phyloP scores from a whole-genome alignment of 2,329 filamentous ascomycete species.

The Nigrograna mackinnonii region DNA sequence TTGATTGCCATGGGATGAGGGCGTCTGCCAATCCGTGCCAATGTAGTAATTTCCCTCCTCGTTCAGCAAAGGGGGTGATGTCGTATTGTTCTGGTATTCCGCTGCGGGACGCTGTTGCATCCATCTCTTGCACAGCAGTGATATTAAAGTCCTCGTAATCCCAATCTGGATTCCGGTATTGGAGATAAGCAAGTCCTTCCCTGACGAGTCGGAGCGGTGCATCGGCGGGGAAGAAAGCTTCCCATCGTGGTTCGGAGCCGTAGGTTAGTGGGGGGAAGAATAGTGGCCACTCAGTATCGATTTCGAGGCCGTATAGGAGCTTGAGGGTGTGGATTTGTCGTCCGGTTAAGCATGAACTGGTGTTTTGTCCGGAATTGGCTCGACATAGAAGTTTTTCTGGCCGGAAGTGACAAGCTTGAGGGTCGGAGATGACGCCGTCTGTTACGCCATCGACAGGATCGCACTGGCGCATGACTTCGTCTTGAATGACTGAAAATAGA shows the following conservation, averaged over 20 bases:
- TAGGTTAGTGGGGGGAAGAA: conserved; percentile 7
- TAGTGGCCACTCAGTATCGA: conserved; percentile 6
- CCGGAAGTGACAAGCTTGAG: conserved; percentile 16
- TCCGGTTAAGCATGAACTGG: conserved; percentile 24
- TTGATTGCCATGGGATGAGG: conserved; percentile 44
- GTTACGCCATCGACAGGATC: conserved; percentile 18
- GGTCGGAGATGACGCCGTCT: conserved; percentile 31
- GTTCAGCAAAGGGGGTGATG: conserved; percentile 17
- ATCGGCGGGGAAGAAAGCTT: conserved; percentile 21
- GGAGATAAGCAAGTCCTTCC: too few relatives aligned
- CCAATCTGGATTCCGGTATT: too few relatives aligned
- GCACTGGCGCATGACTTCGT: conserved; percentile 12
- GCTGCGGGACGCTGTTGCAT: too few relatives aligned
- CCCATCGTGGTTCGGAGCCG: conserved; percentile 11
- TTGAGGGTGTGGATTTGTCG: conserved; percentile 32
- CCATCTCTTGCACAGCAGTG: conserved; percentile 10
- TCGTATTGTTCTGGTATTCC: too few relatives aligned
- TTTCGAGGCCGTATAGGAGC: background rate
- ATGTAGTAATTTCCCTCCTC: conserved; percentile 22
- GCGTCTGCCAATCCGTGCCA: conserved; percentile 20
- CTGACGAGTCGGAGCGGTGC: too few relatives aligned
- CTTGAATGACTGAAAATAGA: conserved; percentile 5
- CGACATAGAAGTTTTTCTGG: conserved; percentile 12
- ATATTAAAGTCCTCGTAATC: conserved; percentile 32
- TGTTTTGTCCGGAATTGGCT: conserved; percentile 1